Evolutionary conservation across 1,284 basidiomycete species (phyloP), one percentile per base, ranked within the genome.

Genomic region (Butyriboletus appendiculatus): DNA sequence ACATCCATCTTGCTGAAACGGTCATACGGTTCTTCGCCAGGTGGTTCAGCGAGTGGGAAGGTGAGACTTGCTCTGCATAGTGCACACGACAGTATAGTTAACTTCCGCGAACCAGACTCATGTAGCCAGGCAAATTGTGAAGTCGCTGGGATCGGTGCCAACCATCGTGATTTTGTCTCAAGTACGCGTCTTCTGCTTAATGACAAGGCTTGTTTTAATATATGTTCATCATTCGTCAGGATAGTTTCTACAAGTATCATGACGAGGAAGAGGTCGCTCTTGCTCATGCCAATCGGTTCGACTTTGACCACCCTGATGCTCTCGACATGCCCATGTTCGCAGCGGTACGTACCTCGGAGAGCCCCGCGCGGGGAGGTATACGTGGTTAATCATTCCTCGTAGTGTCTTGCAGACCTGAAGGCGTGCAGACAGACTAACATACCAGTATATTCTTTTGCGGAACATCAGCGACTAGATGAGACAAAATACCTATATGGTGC

Each of bases 401-500:
- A 96, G 87, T 96, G 94, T 68, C 73, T 98, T 43, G 73, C 81
- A 28, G 92, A 96, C 64, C 74, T 98, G 56, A 97, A 96, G 71
- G 77, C 84, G 7, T 91, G 92, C 65, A 84, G 75, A 59, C 90
- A 92, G 69, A 83, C 86, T 0, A 90, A 91, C 64, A 94, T 98
- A 52, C 96, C 96, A 0, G 84, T 96, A 10, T 99, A 99, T 72
- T 96, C 94, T 1, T 99, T 99, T 70, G 80, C 84, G 18, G 81
- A 93, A 60, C 96, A 99, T 73, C 94, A 98, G 67, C 81, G 96
- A 34, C 73, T 92, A 52, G 78, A 85, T 4, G 92, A 96, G 66
- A 91, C 83, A 33, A 91, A 93, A 65, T 97, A 98, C 72, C 77
- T 98, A 1, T 99, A 98, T 70, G 96, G 96, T 1, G 94, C 95